These are phyloP conservation scores for Phragmites australis DNA, from an alignment of 176 grass and related monocot genomes.

Conservation along the genomic window DNA sequence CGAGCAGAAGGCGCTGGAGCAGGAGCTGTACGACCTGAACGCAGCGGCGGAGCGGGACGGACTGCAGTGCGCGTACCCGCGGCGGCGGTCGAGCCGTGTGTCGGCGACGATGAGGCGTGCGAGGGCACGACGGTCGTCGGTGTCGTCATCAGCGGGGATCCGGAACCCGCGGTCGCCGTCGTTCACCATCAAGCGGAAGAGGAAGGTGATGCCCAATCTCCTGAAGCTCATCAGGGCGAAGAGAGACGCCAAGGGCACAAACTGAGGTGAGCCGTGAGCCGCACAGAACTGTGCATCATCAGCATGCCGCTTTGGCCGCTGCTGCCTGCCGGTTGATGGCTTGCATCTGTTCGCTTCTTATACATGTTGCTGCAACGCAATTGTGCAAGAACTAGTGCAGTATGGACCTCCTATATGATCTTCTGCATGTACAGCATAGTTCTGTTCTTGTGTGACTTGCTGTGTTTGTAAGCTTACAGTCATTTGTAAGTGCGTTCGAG, in stretches of 20 bases:
- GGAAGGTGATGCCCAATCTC: slow-evolving; percentile 71
- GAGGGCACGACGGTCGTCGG: slow-evolving; percentile 42
- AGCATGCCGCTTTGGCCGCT: neutral
- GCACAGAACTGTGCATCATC: neutral
- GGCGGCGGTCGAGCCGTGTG: slow-evolving; percentile 47
- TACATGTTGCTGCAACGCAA: no score
- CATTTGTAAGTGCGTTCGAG: no score
- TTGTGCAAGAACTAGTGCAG: no score
- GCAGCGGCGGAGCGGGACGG: slow-evolving; percentile 41
- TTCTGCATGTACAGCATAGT: no score
- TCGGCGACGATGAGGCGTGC: slow-evolving; percentile 45
- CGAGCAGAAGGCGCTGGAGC: slow-evolving; percentile 40
- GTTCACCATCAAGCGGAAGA: slow-evolving; percentile 75
- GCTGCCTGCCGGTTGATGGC: neutral
- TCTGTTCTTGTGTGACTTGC: no score
- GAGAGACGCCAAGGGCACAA: slow-evolving; percentile 7
- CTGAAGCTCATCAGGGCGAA: slow-evolving; percentile 68
- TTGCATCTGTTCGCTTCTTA: no score
- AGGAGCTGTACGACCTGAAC: slow-evolving; percentile 50
- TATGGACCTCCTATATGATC: no score
- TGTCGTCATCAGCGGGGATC: slow-evolving; percentile 15
- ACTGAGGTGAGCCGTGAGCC: neutral
- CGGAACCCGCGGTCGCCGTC: slow-evolving; percentile 57
- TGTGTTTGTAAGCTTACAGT: no score
- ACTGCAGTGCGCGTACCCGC: slow-evolving; percentile 33